Evolutionary conservation across 23 red algal species (phyloP).

Genomic region (Gracilariopsis chorda): DNA sequence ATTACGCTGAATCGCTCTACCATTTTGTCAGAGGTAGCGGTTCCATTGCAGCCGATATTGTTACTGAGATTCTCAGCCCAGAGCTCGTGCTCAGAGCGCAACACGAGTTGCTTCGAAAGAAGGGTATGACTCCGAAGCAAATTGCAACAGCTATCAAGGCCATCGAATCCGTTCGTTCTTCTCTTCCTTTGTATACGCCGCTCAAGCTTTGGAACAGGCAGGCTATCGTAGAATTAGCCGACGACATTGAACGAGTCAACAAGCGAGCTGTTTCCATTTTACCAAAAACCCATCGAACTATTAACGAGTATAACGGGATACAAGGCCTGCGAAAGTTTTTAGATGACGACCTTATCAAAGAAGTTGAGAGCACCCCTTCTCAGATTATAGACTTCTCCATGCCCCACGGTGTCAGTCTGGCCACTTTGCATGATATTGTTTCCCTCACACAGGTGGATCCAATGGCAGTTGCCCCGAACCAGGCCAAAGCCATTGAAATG

Average conservation of each 20-base stretch:
- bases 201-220: conserved; percentile 15
- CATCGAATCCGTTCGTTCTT: not conserved
- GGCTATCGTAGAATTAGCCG: conserved; percentile 24
- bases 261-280: conserved; percentile 35
- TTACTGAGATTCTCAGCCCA: conserved; percentile 55
- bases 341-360: conserved; percentile 31
- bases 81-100: conserved; percentile 36
- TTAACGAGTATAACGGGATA: conserved; percentile 51
- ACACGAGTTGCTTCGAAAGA: conserved; percentile 36
- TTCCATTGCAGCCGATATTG: conserved; percentile 26
- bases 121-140: not conserved
- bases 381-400: conserved; percentile 53
- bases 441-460: not conserved
- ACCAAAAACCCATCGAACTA: conserved; percentile 29
- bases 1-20: conserved; percentile 51
- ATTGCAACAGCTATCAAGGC: conserved; percentile 29
- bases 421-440: conserved; percentile 20
- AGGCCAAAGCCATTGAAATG: conserved; percentile 15
- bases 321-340: conserved; percentile 23
- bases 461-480: not conserved
- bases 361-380: conserved; percentile 46
- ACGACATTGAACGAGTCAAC: conserved; percentile 55
- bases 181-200: conserved; percentile 3
- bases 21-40: conserved; percentile 41
- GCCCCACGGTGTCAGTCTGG: conserved; percentile 58